Base-by-base conservation (phyloP, 371 early-diverging fungal genomes). In the Mortierella sp. region DNA sequence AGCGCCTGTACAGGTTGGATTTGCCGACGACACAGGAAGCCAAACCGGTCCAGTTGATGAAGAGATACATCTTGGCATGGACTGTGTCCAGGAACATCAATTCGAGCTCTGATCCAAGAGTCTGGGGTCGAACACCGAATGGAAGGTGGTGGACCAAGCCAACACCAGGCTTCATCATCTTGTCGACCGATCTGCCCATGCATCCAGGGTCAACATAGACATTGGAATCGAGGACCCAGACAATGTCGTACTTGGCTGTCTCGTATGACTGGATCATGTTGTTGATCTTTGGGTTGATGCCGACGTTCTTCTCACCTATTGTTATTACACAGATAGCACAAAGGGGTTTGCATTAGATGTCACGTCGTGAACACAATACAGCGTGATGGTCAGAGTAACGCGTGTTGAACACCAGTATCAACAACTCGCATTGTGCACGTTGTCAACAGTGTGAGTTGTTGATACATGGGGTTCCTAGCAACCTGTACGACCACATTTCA, bases 181-280 rank as follows among this genome's bases (percentile, higher is more conserved):
- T 78, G 53, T 87, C 90, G 9, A 97, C 92, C 0, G 96, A 92
- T 17, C 95, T 85, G 13, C 88, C 86, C 54, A 97, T 83, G 0
- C 91, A 89, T 24, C 92, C 90, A 21, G 84, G 82, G 45, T 92
- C 88, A 6, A 93, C 88, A 57, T 82, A 87, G 1, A 97, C 90
- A 80, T 97, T 97, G 13, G 92, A 92, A 68, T 98, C 98, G 24
- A 92, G 83, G 47, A 97, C 90, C 98, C 98, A 98, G 16, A 98
- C 71, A 60, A 96, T 89, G 67, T 96, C 95, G 79, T 95, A 84
- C 64, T 91, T 88, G 6, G 95, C 92, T 3, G 80, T 69, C 41
- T 87, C 81, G 72, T 94, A 97, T 2, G 94, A 90, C 59, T 87
- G 82, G 13, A 95, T 71, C 86, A 98, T 86, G 81, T 98, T 98